A percentile compares a stretch with the other conserved stretches of the same genome.
These are phyloP conservation scores for Boletus pseudo-olivaceus DNA, from an alignment of 768 basidiomycete genomes.

Conservation along the genomic window DNA sequence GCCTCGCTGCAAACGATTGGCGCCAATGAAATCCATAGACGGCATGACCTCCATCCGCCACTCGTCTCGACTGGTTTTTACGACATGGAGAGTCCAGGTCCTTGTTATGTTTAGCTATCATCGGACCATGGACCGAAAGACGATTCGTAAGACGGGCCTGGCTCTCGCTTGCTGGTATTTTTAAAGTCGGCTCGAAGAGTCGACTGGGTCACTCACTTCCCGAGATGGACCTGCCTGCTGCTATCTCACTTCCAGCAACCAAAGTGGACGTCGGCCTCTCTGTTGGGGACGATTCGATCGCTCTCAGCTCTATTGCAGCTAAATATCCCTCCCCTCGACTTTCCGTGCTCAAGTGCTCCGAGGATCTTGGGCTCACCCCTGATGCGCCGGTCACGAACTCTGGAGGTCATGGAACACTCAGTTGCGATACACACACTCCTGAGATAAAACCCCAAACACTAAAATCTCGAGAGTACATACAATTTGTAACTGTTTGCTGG, in stretches of 20 bases:
- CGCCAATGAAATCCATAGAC: not conserved
- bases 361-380: not conserved
- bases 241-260: not conserved
- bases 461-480: constrained; percentile 33
- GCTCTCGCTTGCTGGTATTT: not conserved
- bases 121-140: not conserved
- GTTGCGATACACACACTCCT: not conserved
- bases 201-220: not conserved
- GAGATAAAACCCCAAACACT: constrained; percentile 3
- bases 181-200: not conserved
- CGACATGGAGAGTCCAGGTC: not conserved
- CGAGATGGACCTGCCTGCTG: not conserved
- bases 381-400: not conserved
- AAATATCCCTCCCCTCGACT: not conserved
- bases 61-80: not conserved
- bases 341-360: constrained; percentile 1
- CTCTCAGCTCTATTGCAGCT: constrained; percentile 1
- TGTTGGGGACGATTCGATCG: not conserved
- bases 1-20: not conserved
- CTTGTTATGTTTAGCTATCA: not conserved
- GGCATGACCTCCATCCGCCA: not conserved
- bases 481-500: constrained; percentile 55
- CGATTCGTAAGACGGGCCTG: not conserved
- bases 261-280: not conserved
- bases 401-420: not conserved